Base-by-base conservation (phyloP, 257 asterid genomes). In the Solanum etuberosum region DNA sequence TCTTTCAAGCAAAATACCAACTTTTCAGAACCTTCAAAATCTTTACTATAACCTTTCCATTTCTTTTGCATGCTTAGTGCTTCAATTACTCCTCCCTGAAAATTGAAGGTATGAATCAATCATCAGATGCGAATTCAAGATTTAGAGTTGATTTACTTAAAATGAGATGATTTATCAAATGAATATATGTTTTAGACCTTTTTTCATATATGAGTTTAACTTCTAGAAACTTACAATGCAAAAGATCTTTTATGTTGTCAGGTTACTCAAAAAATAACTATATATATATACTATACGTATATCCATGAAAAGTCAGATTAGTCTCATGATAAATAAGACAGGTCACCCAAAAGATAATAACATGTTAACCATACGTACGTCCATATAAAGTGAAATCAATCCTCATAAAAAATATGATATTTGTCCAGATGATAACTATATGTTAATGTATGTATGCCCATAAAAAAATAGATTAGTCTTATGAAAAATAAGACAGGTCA, bases 81-180 rank as follows among this genome's bases (percentile, higher is more conserved):
- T 87, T 96, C 98, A 32, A 95, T 92, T 7, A 94, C 89, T 16
- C 93, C 93, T 61, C 96, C 97, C 99, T 96, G 87, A 76, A 70
- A 40, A 51, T 46, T 63, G 25, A 21, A 83, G 83, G 46, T 37
- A 78, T 38, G 5, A 46, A 29, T 46, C 84, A 77, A n/a, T 0
- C 51, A 29, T 13, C 20, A 4, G 5, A 38, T 12, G 1, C 57
- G 12, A 76, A 40, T 76, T 76, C 59, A 6, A 76, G 7, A 76
- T 76, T 37, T 0, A 23, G 6, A 76, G 4, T 40, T 3, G 1
- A 11, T 73, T 73, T 20, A 18, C 7, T 18, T 0, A 16, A 32
- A 32, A 70, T 18, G 4, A 31, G 7, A 20, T 32, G 32, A 70
- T 16, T 67, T 31, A 31, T 31, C 32, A 31, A 2, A 2, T 31